phyloP scores from a whole-genome alignment of 495 filamentous ascomycete species.

The Daldinia vernicosa region DNA sequence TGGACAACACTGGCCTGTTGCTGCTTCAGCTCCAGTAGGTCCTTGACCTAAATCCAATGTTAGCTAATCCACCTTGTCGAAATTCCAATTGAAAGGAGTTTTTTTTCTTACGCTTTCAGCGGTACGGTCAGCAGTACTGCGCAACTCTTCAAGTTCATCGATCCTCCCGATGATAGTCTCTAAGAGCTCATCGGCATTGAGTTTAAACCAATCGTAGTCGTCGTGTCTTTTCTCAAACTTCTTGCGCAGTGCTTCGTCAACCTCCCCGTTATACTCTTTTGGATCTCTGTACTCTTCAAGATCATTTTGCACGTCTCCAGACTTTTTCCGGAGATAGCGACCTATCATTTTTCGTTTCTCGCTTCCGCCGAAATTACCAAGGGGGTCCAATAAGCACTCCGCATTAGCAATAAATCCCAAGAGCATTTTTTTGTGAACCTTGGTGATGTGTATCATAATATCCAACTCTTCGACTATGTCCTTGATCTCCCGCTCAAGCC shows the following conservation, averaged over 20 bases:
- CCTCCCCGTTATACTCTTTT: too few relatives aligned
- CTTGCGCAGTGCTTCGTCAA: too few relatives aligned
- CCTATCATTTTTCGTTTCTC: slow-evolving; percentile 10
- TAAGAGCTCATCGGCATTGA: slow-evolving; percentile 40
- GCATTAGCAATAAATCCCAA: slow-evolving; percentile 67
- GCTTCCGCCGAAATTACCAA: slow-evolving; percentile 26
- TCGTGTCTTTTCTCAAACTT: background rate
- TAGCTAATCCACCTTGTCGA: too few relatives aligned
- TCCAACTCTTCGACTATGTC: slow-evolving; percentile 79
- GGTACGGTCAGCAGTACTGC: slow-evolving; percentile 39
- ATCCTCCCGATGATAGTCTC: slow-evolving; percentile 31
- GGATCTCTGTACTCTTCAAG: too few relatives aligned
- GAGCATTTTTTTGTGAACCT: slow-evolving; percentile 64
- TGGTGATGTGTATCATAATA: slow-evolving; percentile 72
- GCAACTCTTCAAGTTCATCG: slow-evolving; percentile 44
- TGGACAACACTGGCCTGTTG: slow-evolving; percentile 70
- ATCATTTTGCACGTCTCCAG: too few relatives aligned
- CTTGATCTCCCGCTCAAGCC: slow-evolving; percentile 70
- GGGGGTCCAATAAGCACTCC: slow-evolving; percentile 44
- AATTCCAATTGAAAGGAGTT: too few relatives aligned
- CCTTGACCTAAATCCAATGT: too few relatives aligned
- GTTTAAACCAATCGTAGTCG: slow-evolving; percentile 42
- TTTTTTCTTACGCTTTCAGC: slow-evolving; percentile 44
- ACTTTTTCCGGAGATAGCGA: slow-evolving; percentile 5
- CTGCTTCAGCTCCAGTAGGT: slow-evolving; percentile 67